phyloP scores from a whole-genome alignment of 805 yeast genomes.

The Ogataea nakhonphanomensis region DNA sequence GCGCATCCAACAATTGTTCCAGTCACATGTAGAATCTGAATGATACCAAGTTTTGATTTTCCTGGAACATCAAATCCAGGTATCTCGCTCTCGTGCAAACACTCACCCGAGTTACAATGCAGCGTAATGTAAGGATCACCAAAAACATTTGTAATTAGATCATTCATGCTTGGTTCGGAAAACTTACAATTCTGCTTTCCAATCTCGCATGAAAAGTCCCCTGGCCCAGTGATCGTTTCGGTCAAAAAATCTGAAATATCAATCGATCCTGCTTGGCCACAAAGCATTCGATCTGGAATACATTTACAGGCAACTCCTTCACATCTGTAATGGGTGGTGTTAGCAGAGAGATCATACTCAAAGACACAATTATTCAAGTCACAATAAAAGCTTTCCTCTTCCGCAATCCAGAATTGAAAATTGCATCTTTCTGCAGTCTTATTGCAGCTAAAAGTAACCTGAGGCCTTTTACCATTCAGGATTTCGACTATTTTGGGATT shows the following conservation, averaged over 20 bases:
- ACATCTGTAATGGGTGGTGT: slow-evolving; percentile 76
- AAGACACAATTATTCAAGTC: slow-evolving; percentile 72
- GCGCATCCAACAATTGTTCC: slow-evolving; percentile 42
- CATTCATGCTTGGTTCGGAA: slow-evolving; percentile 95
- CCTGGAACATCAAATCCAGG: slow-evolving; percentile 84
- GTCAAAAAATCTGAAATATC: slow-evolving; percentile 90
- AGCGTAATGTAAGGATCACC: slow-evolving; percentile 92
- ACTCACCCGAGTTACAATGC: slow-evolving; percentile 82
- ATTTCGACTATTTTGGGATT: slow-evolving; percentile 80
- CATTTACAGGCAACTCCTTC: slow-evolving; percentile 80
- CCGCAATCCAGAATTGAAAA: slow-evolving; percentile 95
- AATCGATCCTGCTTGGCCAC: slow-evolving; percentile 92
- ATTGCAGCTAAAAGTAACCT: slow-evolving; percentile 89
- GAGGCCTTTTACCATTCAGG: slow-evolving; percentile 77
- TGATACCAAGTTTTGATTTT: slow-evolving; percentile 40
- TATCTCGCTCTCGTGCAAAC: slow-evolving; percentile 85
- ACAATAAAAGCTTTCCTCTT: slow-evolving; percentile 87
- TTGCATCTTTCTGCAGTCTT: slow-evolving; percentile 63
- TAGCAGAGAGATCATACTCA: slow-evolving; percentile 55
- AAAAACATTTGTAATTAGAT: slow-evolving; percentile 80
- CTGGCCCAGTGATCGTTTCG: slow-evolving; percentile 91
- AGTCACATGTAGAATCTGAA: slow-evolving; percentile 45
- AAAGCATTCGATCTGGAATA: slow-evolving; percentile 86
- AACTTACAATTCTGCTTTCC: slow-evolving; percentile 62
- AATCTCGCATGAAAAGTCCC: slow-evolving; percentile 80